Conservation (phyloP, 1,284 basidiomycete species). For the Boletus holoroseus region DNA sequence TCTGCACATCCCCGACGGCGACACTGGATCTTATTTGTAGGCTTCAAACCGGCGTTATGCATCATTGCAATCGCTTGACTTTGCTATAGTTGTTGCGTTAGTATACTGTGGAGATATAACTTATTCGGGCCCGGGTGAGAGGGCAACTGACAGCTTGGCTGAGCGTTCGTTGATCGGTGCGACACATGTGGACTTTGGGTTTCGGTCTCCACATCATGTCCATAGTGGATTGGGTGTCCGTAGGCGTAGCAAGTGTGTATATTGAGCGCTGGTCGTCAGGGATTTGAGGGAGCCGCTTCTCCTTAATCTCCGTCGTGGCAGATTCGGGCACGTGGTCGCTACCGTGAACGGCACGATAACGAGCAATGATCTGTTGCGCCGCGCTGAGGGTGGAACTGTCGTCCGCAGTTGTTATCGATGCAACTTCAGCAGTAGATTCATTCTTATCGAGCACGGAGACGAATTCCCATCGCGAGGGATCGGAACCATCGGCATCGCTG, state of each 20-base stretch:
- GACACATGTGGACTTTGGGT: constrained; percentile 31
- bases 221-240: constrained; percentile 19
- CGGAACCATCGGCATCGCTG: constrained; percentile 2
- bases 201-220: constrained; percentile 33
- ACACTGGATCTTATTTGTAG: constrained; percentile 38
- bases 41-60: constrained; percentile 26
- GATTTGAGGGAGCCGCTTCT: constrained; percentile 16
- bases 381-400: constrained; percentile 28
- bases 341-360: constrained; percentile 32
- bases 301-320: constrained; percentile 5
- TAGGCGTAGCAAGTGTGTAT: constrained; percentile 21
- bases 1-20: constrained; percentile 49
- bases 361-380: constrained; percentile 38
- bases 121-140: neutral
- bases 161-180: constrained; percentile 36
- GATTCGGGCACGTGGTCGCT: neutral
- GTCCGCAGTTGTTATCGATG: constrained; percentile 2
- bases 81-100: constrained; percentile 31
- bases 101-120: neutral
- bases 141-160: constrained; percentile 36
- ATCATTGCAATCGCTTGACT: constrained; percentile 41
- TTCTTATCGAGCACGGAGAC: constrained; percentile 3
- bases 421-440: neutral
- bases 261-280: constrained; percentile 29
- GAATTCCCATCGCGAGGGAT: constrained; percentile 15